A percentile compares a stretch with the other conserved stretches of the same genome.
These are phyloP conservation scores for Starmerella tilneyi DNA, from an alignment of 805 yeast genomes.

Conservation along the genomic window DNA sequence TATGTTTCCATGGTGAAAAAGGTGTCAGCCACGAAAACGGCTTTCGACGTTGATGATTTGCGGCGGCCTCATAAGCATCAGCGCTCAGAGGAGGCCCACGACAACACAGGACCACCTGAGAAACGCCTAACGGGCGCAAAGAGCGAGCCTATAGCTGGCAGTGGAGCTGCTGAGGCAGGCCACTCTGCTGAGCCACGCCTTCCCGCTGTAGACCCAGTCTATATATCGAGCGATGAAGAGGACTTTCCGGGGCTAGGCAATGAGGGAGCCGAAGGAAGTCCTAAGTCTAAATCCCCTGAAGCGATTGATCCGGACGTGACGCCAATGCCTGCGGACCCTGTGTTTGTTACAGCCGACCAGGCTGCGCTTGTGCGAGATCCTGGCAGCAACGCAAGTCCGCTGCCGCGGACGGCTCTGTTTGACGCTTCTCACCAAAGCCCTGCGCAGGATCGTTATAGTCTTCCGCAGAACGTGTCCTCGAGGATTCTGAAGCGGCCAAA, in stretches of 20 bases:
- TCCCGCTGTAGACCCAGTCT: not conserved
- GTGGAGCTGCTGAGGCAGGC: not conserved
- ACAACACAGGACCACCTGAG: not conserved
- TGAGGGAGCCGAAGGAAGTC: not conserved
- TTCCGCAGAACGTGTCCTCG: conserved; percentile 6
- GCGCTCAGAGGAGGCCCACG: conserved; percentile 1
- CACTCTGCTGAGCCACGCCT: too few relatives aligned
- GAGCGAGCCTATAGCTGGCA: not conserved
- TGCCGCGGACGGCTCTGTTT: conserved; percentile 13
- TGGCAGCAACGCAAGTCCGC: conserved; percentile 8
- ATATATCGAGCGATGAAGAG: conserved; percentile 6
- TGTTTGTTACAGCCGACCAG: conserved; percentile 18
- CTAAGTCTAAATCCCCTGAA: not conserved
- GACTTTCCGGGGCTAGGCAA: conserved; percentile 1
- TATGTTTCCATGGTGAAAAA: conserved; percentile 39
- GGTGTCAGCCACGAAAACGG: conserved; percentile 26
- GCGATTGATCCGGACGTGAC: not conserved
- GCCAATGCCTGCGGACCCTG: conserved; percentile 11
- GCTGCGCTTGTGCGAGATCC: conserved; percentile 12
- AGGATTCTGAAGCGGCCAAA: conserved; percentile 3
- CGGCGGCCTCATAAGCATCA: conserved; percentile 21
- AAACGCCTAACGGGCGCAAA: too few relatives aligned
- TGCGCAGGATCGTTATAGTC: conserved; percentile 5
- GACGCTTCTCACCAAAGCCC: conserved; percentile 11
- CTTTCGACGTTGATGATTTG: conserved; percentile 21